Evolutionary conservation across 106 monocot species (phyloP), one percentile per base, ranked within the genome.

Genomic region (Platanthera zijinensis): DNA sequence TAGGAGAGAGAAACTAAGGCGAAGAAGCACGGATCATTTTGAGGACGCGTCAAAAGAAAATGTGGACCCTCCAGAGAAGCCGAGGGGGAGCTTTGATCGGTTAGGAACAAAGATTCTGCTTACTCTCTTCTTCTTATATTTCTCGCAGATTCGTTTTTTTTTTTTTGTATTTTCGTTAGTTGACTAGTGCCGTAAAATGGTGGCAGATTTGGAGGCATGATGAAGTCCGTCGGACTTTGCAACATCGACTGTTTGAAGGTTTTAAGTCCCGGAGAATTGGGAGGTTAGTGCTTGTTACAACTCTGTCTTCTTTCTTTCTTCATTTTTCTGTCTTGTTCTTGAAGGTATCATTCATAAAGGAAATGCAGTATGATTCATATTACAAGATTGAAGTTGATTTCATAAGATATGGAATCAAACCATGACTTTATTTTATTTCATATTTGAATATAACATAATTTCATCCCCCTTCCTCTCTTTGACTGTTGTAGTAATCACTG

Each of bases 71-170:
- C 63, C 52, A 50, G 96, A 96, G 73, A 89, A 83, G 76, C 84
- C 90, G 51, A 84, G 96, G 81, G 90, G 86, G 72, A 96, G 96
- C 84, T 81, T 90, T 79, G 96, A 96, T 68, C 88, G 96, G 96
- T 96, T 22, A 49, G 89, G 57, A 82, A 45, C 45, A 75, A 13
- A 48, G 66, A 54, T 64, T 57, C 12, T 12, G 51, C 25, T 75
- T 57, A 45, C 1, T 28, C 54, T 13, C 10, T 76, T 61, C 56
- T 76, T 32, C 52, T 21, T 50, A 25, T 52, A 4, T 3, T 57
- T 74, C 47, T 10, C n/a, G 12, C 10, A 53, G 66, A 25, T 53
- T 66, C n/a, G 21, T 11, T 56, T 71, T 51, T 57, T 52, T 17
- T 52, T 14, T 61, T n/a, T 47, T 71, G 15, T 68, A 11, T 69